Evolutionary conservation across 257 asterid species (phyloP), one percentile per base, ranked within the genome.

Genomic region (Lycium barbarum): DNA sequence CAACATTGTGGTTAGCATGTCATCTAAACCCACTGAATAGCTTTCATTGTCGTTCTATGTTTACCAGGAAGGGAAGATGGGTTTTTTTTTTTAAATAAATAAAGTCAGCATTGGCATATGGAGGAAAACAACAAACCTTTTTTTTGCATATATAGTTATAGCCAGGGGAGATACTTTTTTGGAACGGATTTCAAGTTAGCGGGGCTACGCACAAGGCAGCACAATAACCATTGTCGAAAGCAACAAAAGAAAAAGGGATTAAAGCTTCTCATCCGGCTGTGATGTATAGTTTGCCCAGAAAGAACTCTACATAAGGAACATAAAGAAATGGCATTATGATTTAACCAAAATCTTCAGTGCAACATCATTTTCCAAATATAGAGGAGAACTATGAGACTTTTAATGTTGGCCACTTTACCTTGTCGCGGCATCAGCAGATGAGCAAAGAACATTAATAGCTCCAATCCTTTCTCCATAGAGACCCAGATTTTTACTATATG

Each of bases 391-490:
- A 76, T 51, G 36, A 49, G 22, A 22, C 18, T 49, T 3, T 22
- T 76, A 26, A 33, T 51, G 61, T 36, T 38, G 84, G 84, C 62
- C 17, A 57, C 79, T 83, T 62, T 88, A 96, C 99, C 97, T 94
- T 54, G 89, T 84, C 18, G 98, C 98, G 81, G 94, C 90, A 59
- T 95, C 97, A 49, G 97, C 90, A 61, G 99, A 88, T 81, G 97
- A 90, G 86, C 98, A 94, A 57, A 93, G 93, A 87, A 95, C 92
- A 86, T 96, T 96, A 83, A 94, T 96, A 86, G 99, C 99, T 84
- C 99, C 99, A 83, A 93, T 91, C 90, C 99, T 93, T 90, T 96
- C 99, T 43, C 95, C 95, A 91, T 96, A 96, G 72, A 96, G 95
- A 84, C 98, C 99, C 89, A 96, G 83, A 85, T 94, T 96, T 85